phyloP scores from a whole-genome alignment of 768 basidiomycete genomes.

The Baorangia bicolor region DNA sequence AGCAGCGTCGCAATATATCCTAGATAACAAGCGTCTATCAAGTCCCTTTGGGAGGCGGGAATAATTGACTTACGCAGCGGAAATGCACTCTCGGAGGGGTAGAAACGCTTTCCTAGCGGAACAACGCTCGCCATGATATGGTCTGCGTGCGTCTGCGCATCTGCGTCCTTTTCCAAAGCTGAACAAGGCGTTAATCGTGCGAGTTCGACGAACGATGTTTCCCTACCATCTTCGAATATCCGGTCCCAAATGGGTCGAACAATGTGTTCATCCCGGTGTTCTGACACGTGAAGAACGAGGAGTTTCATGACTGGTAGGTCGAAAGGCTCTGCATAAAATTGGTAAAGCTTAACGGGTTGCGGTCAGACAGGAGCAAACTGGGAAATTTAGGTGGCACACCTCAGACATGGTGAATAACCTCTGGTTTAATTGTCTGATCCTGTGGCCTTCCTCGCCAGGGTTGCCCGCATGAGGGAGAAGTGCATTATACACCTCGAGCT shows the following conservation, averaged over 20 bases:
- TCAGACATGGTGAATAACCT: constrained; percentile 80
- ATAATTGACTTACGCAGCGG: constrained; percentile 64
- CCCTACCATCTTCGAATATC: constrained; percentile 77
- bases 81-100: constrained; percentile 88
- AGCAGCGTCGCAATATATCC: constrained; percentile 76
- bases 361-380: constrained; percentile 11
- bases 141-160: constrained; percentile 56
- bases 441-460: constrained; percentile 59
- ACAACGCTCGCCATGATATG: constrained; percentile 62
- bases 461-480: constrained; percentile 61
- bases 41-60: neutral
- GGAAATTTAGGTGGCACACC: constrained; percentile 42
- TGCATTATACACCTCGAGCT: constrained; percentile 82
- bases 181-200: constrained; percentile 2
- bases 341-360: constrained; percentile 63
- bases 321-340: constrained; percentile 84
- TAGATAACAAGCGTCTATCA: constrained; percentile 30
- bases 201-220: neutral
- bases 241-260: constrained; percentile 87
- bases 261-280: constrained; percentile 82
- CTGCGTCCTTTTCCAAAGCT: constrained; percentile 60
- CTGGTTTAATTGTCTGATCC: constrained; percentile 57
- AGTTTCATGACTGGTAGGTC: constrained; percentile 82
- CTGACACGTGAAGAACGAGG: constrained; percentile 89
- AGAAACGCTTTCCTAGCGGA: constrained; percentile 80